phyloP scores from a whole-genome alignment of 257 asterid species.

The Salvia hispanica region DNA sequence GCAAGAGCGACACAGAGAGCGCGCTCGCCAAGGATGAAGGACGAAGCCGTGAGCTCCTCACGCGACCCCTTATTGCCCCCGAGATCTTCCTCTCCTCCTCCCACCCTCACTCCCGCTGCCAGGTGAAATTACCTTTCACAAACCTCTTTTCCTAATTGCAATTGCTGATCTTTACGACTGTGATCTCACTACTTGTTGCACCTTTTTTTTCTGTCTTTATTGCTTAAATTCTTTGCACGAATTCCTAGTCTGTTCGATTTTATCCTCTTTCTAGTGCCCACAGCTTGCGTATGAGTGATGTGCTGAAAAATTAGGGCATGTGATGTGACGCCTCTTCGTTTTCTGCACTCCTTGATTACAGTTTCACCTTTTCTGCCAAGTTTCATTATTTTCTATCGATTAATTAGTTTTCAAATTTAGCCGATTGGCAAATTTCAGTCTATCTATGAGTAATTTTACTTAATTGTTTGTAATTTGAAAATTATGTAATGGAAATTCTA shows the following conservation, averaged over 20 bases:
- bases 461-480: slow-evolving; percentile 1
- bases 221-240: slow-evolving; percentile 27
- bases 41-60: slow-evolving; percentile 91
- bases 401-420: no score
- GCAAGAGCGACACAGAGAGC: background rate
- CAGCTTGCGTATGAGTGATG: background rate
- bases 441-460: slow-evolving; percentile 1
- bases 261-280: slow-evolving; percentile 4
- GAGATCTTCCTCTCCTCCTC: slow-evolving; percentile 87
- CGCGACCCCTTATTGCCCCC: slow-evolving; percentile 69
- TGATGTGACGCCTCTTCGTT: slow-evolving; percentile 21
- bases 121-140: slow-evolving; percentile 52
- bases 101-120: slow-evolving; percentile 84
- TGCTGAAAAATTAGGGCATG: slow-evolving; percentile 31
- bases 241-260: slow-evolving; percentile 18
- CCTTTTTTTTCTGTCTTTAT: slow-evolving; percentile 12
- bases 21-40: slow-evolving; percentile 54
- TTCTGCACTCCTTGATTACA: slow-evolving; percentile 18
- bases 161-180: slow-evolving; percentile 13
- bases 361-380: slow-evolving; percentile 20
- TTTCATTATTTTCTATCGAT: slow-evolving; percentile 15
- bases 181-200: slow-evolving; percentile 12
- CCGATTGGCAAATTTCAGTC: background rate
- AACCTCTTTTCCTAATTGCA: slow-evolving; percentile 19
- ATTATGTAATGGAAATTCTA: slow-evolving; percentile 5